Evolutionary conservation across 148 eudicot genomes (phyloP), one percentile per base, ranked within the genome.

Genomic region (Rhododendron mucronatum): DNA sequence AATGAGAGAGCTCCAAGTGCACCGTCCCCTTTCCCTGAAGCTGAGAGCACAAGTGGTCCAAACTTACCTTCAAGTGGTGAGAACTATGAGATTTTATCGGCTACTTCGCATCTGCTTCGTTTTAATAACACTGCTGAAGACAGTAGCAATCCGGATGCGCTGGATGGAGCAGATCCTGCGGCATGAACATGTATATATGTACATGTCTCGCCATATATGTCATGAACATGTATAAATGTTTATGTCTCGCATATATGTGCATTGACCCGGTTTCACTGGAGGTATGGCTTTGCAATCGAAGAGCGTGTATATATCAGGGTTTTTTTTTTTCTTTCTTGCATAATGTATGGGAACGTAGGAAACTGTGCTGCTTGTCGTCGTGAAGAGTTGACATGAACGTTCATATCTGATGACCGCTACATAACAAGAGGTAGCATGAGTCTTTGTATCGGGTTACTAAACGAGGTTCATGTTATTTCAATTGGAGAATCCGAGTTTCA

Each of bases 61-160:
- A 78, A 4, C 61, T 23, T 48, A 41, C 47, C 47, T 80, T 21
- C 55, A n/a, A 61, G 53, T 16, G 28, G 75, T 21, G 88, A 89
- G 44, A 89, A 63, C 44, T 59, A 50, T 33, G 78, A 20, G 61
- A 76, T 50, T 59, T 63, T 87, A 28, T 81, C 57, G 8, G 55
- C 82, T 57, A 50, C 85, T 86, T 53, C 83, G 10, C 83, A 44
- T 81, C 86, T 84, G 39, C 76, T 81, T 78, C 78, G 16, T 3
- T 74, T 84, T 57, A 71, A 71, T 23, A 73, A 13, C 2, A 35
- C 82, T 80, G 71, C 33, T 84, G 81, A 26, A 69, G 63, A 79
- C 37, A 37, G 11, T 39, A 84, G 79, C 51, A 48, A 47, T 65
- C 7, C 1, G 67, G 67, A 80, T 69, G 47, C 2, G 50, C 73